Conservation (phyloP, 2,329 filamentous ascomycete species). For the Truncatella angustata region DNA sequence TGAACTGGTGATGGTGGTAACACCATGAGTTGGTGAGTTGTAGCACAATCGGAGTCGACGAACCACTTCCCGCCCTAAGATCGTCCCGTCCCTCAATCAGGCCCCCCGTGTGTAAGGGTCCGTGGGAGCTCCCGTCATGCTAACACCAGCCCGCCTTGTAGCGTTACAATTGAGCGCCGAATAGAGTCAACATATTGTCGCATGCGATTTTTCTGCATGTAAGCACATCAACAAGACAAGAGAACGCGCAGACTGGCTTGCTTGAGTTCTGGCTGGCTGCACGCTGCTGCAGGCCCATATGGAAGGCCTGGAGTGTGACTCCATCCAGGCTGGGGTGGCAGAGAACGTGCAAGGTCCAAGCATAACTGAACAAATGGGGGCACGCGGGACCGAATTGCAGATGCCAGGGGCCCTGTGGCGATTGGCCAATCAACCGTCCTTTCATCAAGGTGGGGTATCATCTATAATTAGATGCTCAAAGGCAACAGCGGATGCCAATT, state of each 20-base stretch:
- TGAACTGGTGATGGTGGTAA: not conserved
- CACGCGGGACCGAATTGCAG: slow-evolving; percentile 8
- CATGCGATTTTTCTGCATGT: too few relatives aligned
- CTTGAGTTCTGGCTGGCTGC: too few relatives aligned
- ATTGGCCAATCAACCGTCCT: not conserved
- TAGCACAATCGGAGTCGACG: not conserved
- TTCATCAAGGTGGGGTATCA: not conserved
- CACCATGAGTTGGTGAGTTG: not conserved
- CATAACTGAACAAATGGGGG: slow-evolving; percentile 6
- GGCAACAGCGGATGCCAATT: not conserved
- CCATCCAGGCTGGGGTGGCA: not conserved
- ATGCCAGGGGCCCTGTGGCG: not conserved
- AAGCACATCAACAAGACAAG: too few relatives aligned
- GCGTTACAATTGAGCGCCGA: not conserved
- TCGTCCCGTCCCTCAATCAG: not conserved
- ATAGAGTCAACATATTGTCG: not conserved
- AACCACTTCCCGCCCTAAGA: too few relatives aligned
- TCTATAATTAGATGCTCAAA: slow-evolving; percentile 10
- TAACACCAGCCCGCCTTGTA: not conserved
- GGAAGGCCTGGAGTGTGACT: too few relatives aligned
- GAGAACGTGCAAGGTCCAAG: not conserved
- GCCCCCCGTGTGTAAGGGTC: not conserved
- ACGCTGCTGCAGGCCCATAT: too few relatives aligned
- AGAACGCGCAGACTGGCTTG: too few relatives aligned
- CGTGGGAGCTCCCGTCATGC: not conserved